These are phyloP conservation scores for Lepidium aucheri DNA, from an alignment of 345 rosid genomes.

Conservation along the genomic window DNA sequence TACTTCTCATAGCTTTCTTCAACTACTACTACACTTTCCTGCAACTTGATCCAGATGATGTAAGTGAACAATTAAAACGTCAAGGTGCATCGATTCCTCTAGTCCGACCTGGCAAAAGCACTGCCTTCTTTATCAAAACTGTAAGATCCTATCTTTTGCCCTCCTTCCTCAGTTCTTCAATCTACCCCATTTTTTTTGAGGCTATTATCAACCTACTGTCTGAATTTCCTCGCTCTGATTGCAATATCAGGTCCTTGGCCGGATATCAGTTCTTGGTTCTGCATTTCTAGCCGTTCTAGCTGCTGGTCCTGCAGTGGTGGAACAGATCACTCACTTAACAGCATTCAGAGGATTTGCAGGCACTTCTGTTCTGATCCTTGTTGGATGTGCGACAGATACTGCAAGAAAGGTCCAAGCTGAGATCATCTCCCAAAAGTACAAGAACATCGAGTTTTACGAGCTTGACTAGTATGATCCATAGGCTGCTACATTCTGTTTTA, in stretches of 20 bases:
- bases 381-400: slow-evolving; percentile 96
- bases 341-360: slow-evolving; percentile 99
- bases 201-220: not conserved
- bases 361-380: slow-evolving; percentile 94
- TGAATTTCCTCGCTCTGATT: no score
- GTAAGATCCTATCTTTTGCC: slow-evolving; percentile 38
- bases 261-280: slow-evolving; percentile 92
- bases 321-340: slow-evolving; percentile 83
- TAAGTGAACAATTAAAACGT: slow-evolving; percentile 94
- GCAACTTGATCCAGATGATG: slow-evolving; percentile 96
- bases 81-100: slow-evolving; percentile 96
- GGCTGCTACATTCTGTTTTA: not conserved
- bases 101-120: slow-evolving; percentile 93
- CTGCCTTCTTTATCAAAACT: slow-evolving; percentile 75
- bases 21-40: slow-evolving; percentile 97
- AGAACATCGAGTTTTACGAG: slow-evolving; percentile 88
- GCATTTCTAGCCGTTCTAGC: slow-evolving; percentile 83
- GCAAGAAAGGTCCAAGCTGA: slow-evolving; percentile 98
- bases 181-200: not conserved
- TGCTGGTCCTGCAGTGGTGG: slow-evolving; percentile 92
- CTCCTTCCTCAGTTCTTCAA: not conserved
- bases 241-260: slow-evolving; percentile 65
- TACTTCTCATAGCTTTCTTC: slow-evolving; percentile 91
- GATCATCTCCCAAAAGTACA: slow-evolving; percentile 90
- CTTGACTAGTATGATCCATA: slow-evolving; percentile 34